Conservation (phyloP, 345 rosid genomes). For the Dipteronia dyeriana region DNA sequence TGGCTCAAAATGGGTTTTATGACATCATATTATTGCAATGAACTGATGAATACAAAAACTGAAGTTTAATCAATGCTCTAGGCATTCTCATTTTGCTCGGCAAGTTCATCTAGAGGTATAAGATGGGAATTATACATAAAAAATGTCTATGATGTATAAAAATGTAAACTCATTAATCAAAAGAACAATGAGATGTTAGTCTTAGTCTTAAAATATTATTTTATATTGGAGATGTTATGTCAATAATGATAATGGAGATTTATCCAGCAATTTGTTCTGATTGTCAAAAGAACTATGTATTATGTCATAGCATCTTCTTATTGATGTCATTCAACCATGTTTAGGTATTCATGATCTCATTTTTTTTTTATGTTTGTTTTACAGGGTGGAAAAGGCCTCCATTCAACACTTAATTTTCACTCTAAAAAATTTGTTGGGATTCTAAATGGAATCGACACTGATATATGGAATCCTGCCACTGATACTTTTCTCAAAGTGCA, state of each 20-base stretch:
- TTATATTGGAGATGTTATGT: background rate
- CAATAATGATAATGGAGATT: background rate
- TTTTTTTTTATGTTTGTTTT: slow-evolving; percentile 2
- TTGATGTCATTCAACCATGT: background rate
- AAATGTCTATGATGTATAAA: background rate
- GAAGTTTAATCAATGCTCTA: background rate
- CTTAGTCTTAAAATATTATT: background rate
- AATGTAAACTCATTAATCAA: slow-evolving; percentile 1
- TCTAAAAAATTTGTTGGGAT: slow-evolving; percentile 87
- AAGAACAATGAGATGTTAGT: too few relatives aligned
- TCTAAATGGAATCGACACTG: slow-evolving; percentile 90
- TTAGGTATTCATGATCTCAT: background rate
- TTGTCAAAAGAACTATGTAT: background rate
- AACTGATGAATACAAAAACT: background rate
- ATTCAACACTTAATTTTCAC: slow-evolving; percentile 76
- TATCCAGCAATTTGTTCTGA: background rate
- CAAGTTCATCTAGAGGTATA: background rate
- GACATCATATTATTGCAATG: background rate
- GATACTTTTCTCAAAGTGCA: slow-evolving; percentile 79
- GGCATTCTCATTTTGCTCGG: too few relatives aligned
- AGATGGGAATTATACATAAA: background rate
- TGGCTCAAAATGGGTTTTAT: background rate
- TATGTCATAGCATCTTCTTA: background rate
- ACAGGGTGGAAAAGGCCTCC: slow-evolving; percentile 95
- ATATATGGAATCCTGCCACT: slow-evolving; percentile 93